A percentile compares a stretch with the other conserved stretches of the same genome.
Conservation (phyloP, 495 filamentous ascomycete genomes). For the Podospora pseudopauciseta region DNA sequence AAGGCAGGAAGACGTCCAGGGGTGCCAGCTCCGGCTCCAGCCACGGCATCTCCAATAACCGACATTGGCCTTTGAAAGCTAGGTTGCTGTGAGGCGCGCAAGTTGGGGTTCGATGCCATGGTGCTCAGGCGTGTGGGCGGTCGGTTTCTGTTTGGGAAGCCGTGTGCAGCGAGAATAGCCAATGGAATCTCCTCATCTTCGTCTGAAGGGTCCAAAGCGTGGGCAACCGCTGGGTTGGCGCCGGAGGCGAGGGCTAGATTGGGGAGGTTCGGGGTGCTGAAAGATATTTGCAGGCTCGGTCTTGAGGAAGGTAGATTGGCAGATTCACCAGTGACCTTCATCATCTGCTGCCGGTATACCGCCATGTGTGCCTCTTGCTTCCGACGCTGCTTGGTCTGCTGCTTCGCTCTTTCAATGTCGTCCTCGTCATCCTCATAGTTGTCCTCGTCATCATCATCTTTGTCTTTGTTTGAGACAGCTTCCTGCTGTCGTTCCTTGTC, state of each 20-base stretch:
- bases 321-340: conserved; percentile 84
- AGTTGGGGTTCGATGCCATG: conserved; percentile 61
- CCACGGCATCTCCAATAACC: conserved; percentile 26
- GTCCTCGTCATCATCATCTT: conserved; percentile 54
- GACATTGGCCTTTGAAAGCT: conserved; percentile 37
- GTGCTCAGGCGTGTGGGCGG: conserved; percentile 69
- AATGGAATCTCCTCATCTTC: conserved; percentile 87
- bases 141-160: conserved; percentile 80
- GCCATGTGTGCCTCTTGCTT: conserved; percentile 90
- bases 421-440: conserved; percentile 80
- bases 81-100: conserved; percentile 46
- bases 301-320: conserved; percentile 42
- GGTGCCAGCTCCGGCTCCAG: conserved; percentile 7
- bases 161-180: conserved; percentile 84
- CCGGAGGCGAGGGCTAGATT: conserved; percentile 16
- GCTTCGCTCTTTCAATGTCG: conserved; percentile 68
- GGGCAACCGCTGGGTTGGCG: conserved; percentile 18
- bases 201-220: conserved; percentile 54
- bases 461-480: conserved; percentile 24
- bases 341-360: conserved; percentile 93
- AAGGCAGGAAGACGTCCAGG: conserved; percentile 63
- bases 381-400: conserved; percentile 69
- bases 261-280: conserved; percentile 54
- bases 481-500: conserved; percentile 62
- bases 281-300: conserved; percentile 45